Evolutionary conservation across 192 early-diverging fungal species (phyloP), one percentile per base, ranked within the genome.

Genomic region (Backusella macrospora): DNA sequence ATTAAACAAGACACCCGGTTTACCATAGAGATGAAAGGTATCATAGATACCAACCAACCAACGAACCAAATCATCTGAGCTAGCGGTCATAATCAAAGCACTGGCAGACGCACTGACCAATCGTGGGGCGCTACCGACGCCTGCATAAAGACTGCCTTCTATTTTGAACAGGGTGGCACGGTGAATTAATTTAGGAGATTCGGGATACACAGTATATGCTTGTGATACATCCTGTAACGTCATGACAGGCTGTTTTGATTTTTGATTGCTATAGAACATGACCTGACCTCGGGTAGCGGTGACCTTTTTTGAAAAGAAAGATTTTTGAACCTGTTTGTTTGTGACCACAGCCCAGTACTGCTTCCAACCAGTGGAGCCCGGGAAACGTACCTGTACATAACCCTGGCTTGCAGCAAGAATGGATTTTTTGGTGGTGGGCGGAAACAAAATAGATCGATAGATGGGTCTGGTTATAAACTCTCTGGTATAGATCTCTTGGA

Each of bases 401-500:
- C 86, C 87, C 23, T 68, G 42, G 13, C 12, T 9, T 21, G 43
- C 26, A 47, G 43, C 21, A 46, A 68, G 44, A 46, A 68, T 68
- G 21, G 67, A 4, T 3, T 66, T 39, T 26, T 59, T 59, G 23
- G 52, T 59, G 13, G 52, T 59, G 52, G 52, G 52, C 26, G 52
- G 52, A 23, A 59, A 59, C 52, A 59, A 59, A 59, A 59, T 59
- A 9, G 52, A 59, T 34, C 37, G 26, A 8, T 82, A 84, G 68
- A 74, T 80, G 7, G 82, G 78, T 18, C 83, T 82, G n/a, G 70
- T 75, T 23, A 89, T 29, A 9, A 89, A 73, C 0, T 85, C 86
- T 14, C 86, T 80, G 9, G 93, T 91, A 59, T 92, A 94, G 67
- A 89, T 88, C 77, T 93, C 92, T 71, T 94, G 90, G 13, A 94